These are phyloP conservation scores for Phytophthora parvispora DNA, from an alignment of 352 stramenopile species.

Conservation along the genomic window DNA sequence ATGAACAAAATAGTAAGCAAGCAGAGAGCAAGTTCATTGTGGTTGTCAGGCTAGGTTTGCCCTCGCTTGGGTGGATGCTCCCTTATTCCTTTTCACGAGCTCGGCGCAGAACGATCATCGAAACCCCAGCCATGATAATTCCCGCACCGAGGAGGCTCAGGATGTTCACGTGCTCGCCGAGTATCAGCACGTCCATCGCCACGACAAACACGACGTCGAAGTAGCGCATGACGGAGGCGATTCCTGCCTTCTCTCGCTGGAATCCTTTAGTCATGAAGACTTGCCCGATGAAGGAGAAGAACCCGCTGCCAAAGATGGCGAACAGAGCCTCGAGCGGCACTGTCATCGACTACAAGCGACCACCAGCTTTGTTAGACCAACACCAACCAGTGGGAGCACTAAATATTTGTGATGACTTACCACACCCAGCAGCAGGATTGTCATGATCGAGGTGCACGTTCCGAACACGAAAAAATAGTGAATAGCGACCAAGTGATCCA, in stretches of 20 bases:
- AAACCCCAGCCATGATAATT: conserved; percentile 45
- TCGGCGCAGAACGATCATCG: conserved; percentile 38
- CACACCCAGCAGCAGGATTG: conserved; percentile 30
- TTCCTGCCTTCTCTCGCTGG: conserved; percentile 47
- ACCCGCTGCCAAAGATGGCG: conserved; percentile 37
- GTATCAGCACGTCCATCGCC: conserved; percentile 42
- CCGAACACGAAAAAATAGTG: conserved; percentile 60
- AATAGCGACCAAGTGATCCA: conserved; percentile 45
- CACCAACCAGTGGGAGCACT: not conserved
- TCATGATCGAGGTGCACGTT: conserved; percentile 39
- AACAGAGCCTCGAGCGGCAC: conserved; percentile 30
- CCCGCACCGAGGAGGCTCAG: conserved; percentile 39
- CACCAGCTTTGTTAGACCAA: not conserved
- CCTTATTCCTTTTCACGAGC: conserved; percentile 28
- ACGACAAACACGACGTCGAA: conserved; percentile 56
- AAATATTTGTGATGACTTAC: conserved; percentile 24
- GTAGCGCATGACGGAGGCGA: conserved; percentile 52
- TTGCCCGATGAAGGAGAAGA: conserved; percentile 46
- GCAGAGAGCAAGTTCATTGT: too few species aligned
- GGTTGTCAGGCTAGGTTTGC: too few species aligned
- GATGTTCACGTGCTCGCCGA: conserved; percentile 32
- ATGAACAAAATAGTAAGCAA: not conserved
- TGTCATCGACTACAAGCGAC: conserved; percentile 13
- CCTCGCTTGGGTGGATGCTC: too few species aligned
- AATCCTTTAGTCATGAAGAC: conserved; percentile 52